Evolutionary conservation across 768 basidiomycete species (phyloP).

Genomic region (Auricularia sp.): DNA sequence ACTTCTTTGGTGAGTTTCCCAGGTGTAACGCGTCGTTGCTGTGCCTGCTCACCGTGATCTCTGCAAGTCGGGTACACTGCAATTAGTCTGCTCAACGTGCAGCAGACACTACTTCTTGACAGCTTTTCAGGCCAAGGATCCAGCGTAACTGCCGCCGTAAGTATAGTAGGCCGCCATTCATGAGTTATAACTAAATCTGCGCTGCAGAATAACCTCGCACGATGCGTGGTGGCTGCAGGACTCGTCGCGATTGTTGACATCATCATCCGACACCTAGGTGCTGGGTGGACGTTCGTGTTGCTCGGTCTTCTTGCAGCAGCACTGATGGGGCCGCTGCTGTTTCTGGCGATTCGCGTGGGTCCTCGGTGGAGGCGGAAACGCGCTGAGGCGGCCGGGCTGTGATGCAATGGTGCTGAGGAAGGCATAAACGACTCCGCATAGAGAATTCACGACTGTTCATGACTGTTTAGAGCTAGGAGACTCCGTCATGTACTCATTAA

Average conservation of each 20-base stretch:
- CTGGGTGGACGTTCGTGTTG: constrained; percentile 63
- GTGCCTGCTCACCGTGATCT: neutral
- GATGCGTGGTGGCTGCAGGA: constrained; percentile 51
- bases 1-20: constrained; percentile 15
- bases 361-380: neutral
- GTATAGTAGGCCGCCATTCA: constrained; percentile 17
- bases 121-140: constrained; percentile 52
- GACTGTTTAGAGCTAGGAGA: too few species aligned
- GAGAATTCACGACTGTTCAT: too few species aligned
- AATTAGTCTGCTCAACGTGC: constrained; percentile 42
- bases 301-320: constrained; percentile 23
- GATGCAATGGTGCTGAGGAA: too few species aligned
- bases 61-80: constrained; percentile 39
- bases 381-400: neutral
- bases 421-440: too few species aligned
- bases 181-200: neutral
- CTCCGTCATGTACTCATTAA: too few species aligned
- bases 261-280: constrained; percentile 48
- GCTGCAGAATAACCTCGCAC: constrained; percentile 57
- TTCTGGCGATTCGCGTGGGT: neutral
- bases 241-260: constrained; percentile 55
- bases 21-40: neutral
- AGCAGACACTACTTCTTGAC: constrained; percentile 58
- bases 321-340: neutral
- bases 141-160: constrained; percentile 61